Evolutionary conservation across 495 filamentous ascomycete species (phyloP), one percentile per base, ranked within the genome.

Genomic region (Lasiosphaeria hispida): DNA sequence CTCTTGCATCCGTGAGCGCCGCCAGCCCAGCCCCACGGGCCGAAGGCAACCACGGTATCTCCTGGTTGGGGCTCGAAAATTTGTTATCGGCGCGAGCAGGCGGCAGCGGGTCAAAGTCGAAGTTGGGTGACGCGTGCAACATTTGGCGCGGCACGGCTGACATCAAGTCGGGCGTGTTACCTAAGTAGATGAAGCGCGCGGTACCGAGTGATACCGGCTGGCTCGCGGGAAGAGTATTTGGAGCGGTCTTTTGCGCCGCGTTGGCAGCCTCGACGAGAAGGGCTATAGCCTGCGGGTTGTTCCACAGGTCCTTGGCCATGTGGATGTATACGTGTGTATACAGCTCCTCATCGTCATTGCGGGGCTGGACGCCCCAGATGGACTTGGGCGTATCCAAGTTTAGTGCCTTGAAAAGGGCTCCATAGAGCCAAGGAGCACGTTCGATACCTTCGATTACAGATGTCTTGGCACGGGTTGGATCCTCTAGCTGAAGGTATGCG

Each of bases 301-400:
- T 91, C 95, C 95, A 99, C 13, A 97, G 78, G 64, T 96, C 90
- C 65, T 92, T 94, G 3, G 89, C 83, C 34, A 86, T 83, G 18
- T 83, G 74, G 38, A 92, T 82, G 69, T 97, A 97, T 0, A 96
- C 79, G 60, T 89, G 85, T 2, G 86, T 84, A 53, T 92, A 76
- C 10, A 97, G 77, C 48, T 83, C 81, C 55, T 96, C 88, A n/a
- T 81, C 77, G 10, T 81, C 74, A 6, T 84, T 83, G 3, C 81
- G 81, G 18, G 92, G 84, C 64, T 82, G 77, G 49, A 83, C 78
- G 40, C 89, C 92, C 93, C 93, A 97, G 36, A 97, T 84, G 0
- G 84, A 76, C 35, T 82, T 83, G 0, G 94, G 91, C 7, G 85
- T 80, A 53, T 88, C 83, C 35, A 96, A 72, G 59, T 86, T 81